Evolutionary conservation across 306 rosid genomes (phyloP).

Genomic region (Rubus parviflorus): DNA sequence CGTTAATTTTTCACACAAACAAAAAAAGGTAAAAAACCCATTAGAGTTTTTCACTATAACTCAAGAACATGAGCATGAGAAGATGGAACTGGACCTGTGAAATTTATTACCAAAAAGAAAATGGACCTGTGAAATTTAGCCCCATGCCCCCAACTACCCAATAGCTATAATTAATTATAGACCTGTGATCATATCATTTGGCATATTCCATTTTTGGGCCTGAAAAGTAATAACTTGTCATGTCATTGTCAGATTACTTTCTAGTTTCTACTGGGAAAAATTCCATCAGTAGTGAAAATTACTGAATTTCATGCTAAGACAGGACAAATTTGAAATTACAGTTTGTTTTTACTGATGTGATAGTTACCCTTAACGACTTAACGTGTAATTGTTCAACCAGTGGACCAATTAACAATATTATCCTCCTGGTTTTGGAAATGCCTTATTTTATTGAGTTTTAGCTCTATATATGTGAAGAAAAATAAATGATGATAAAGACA

Average conservation of each 20-base stretch:
- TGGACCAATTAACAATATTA: slow-evolving; percentile 1
- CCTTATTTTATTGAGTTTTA: neutral
- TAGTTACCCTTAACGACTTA: neutral
- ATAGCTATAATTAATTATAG: neutral
- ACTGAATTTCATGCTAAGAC: neutral
- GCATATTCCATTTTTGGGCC: neutral
- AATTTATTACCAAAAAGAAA: no score
- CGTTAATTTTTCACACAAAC: no score
- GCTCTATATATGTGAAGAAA: neutral
- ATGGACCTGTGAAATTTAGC: neutral
- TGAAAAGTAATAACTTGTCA: neutral
- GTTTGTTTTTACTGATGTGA: neutral
- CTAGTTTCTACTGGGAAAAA: neutral
- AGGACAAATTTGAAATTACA: neutral
- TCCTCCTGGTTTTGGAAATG: neutral
- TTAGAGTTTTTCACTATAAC: neutral
- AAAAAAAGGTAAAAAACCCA: neutral
- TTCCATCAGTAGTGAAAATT: neutral
- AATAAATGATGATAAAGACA: slow-evolving; percentile 13
- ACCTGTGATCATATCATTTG: neutral
- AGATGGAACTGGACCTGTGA: no score
- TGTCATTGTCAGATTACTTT: neutral
- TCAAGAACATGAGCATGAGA: neutral
- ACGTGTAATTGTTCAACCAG: neutral
- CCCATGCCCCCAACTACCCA: neutral